Evolutionary conservation across 768 basidiomycete species (phyloP), one percentile per base, ranked within the genome.

Genomic region (Tricholomella constricta): DNA sequence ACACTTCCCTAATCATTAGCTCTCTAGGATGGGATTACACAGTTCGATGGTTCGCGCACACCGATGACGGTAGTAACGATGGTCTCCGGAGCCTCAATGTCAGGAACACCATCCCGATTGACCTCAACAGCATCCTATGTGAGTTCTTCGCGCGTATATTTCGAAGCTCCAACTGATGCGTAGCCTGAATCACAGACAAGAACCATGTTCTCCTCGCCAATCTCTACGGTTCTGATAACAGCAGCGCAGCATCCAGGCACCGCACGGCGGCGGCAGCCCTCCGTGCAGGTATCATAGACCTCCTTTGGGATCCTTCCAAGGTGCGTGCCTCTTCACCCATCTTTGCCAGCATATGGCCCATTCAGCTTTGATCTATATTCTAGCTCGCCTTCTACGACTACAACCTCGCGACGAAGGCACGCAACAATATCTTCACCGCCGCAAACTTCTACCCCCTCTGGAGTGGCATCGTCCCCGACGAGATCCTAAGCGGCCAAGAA

Each of bases 371-470:
- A 26, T n/a, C 8, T 15, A 7, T 38, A 46, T 12, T 25, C 11
- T 38, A 78, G 74, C 75, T 92, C n/a, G 88, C 88, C 0, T 96
- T 95, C 71, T 95, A 95, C 62, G 94, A 96, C 69, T 97, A 89
- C 71, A 91, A 93, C 67, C 68, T 87, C 35, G 86, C 82, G 6
- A 78, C 85, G 2, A 84, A 86, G 45, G 64, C 80, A 12, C 83
- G 88, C 47, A 86, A 83, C 62, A 69, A 60, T 43, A 64, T 91
- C 26, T 94, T 87, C 72, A 83, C 83, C n/a, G 78, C 73, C 2
- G 94, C 90, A 1, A 84, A 81, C 1, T 94, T 85, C 73, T 93
- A 92, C 66, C 91, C 94, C 0, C 75, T 88, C 44, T 97, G 94
- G 95, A 85, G 79, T 46, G 88, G 84, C 15, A 94, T 98, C 62